A percentile compares a stretch with the other conserved stretches of the same genome.
phyloP scores from a whole-genome alignment of 2,329 filamentous ascomycete genomes.

The Remersonia thermophila region DNA sequence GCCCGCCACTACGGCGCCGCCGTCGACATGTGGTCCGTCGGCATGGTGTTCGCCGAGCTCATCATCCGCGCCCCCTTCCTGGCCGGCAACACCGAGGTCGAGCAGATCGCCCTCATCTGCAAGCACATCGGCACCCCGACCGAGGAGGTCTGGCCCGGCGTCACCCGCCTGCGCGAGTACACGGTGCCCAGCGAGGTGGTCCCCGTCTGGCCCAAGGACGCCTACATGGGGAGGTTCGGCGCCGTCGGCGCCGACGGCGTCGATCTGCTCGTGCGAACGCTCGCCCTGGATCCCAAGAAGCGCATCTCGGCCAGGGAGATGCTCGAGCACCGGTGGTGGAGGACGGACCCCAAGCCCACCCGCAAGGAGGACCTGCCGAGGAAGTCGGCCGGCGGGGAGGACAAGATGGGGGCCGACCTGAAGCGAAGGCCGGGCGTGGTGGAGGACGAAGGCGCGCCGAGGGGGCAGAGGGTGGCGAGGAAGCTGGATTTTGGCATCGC shows the following conservation, averaged over 20 bases:
- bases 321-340: constrained; percentile 79
- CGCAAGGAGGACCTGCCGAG: constrained; percentile 68
- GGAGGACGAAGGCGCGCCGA: constrained; percentile 43
- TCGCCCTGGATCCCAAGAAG: constrained; percentile 76
- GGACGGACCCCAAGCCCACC: constrained; percentile 68
- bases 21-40: constrained; percentile 91
- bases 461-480: constrained; percentile 64
- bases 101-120: constrained; percentile 76
- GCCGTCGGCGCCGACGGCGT: constrained; percentile 72
- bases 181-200: constrained; percentile 45
- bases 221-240: constrained; percentile 66
- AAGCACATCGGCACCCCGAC: constrained; percentile 79
- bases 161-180: constrained; percentile 68
- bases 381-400: constrained; percentile 56
- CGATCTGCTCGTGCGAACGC: constrained; percentile 75
- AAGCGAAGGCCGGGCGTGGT: constrained; percentile 63
- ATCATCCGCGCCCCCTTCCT: constrained; percentile 73
- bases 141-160: constrained; percentile 92
- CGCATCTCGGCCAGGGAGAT: constrained; percentile 66
- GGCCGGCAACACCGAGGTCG: constrained; percentile 70
- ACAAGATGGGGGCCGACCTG: constrained; percentile 69
- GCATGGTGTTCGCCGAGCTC: constrained; percentile 85
- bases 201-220: constrained; percentile 52
- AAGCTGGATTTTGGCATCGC: constrained; percentile 78
- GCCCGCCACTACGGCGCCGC: constrained; percentile 79